Percentiles rank a stretch among this genome's conserved stretches.
phyloP scores from a whole-genome alignment of 495 filamentous ascomycete species.

The Xylaria bambusicola region DNA sequence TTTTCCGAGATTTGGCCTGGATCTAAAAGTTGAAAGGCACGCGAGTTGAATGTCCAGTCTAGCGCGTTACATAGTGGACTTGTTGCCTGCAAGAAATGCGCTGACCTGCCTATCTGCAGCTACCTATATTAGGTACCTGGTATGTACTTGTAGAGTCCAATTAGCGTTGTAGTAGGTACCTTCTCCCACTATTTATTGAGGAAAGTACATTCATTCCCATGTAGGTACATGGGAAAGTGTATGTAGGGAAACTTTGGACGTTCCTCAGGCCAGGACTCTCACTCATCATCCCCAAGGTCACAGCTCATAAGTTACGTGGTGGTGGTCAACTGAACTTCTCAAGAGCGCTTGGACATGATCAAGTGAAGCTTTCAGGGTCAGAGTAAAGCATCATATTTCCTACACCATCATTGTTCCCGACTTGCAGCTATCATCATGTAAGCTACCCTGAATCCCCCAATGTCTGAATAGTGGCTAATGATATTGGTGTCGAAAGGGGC shows the following conservation, averaged over 20 bases:
- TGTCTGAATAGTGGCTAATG: slow-evolving; percentile 19
- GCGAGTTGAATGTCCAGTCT: not conserved
- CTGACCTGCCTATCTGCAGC: too few relatives aligned
- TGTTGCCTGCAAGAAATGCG: not conserved
- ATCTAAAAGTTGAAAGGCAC: not conserved
- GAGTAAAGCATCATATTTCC: not conserved
- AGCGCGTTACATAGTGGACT: slow-evolving; percentile 4
- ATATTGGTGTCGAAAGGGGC: slow-evolving; percentile 59
- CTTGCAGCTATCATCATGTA: slow-evolving; percentile 17
- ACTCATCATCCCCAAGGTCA: not conserved
- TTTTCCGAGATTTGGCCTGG: not conserved
- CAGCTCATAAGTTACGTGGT: too few relatives aligned
- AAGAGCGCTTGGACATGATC: too few relatives aligned
- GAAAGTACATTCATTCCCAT: too few relatives aligned
- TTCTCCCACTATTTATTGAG: too few relatives aligned
- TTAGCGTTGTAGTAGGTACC: too few relatives aligned
- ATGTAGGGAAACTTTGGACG: slow-evolving; percentile 14
- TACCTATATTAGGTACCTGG: too few relatives aligned
- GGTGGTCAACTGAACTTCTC: too few relatives aligned
- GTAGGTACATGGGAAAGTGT: too few relatives aligned
- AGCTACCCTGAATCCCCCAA: not conserved
- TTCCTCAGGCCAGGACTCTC: not conserved
- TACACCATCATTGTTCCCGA: not conserved
- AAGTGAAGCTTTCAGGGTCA: not conserved
- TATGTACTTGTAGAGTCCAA: too few relatives aligned